Base-by-base conservation (phyloP, 106 monocot species). In the Narthecium ossifragum region DNA sequence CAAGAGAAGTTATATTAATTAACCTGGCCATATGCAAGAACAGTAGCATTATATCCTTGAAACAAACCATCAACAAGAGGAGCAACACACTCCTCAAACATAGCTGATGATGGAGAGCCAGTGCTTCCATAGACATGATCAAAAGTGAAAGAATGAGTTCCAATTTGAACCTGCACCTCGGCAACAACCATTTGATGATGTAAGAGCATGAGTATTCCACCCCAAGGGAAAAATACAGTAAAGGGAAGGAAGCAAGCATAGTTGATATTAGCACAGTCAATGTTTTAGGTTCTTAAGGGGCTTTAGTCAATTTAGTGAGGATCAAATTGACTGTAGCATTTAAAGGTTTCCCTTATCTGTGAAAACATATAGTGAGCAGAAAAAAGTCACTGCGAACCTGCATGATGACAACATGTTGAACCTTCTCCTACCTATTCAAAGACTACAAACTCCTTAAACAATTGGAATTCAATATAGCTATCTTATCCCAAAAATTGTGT, bases 21-120 rank as follows among this genome's bases (percentile, higher is more conserved):
- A 65, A 86, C 96, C 90, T 98, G 96, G 57, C 96, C 96, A 55
- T 98, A 98, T 65, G 96, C 96, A 46, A 98, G 84, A 74, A 98
- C 96, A 54, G 96, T 98, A 8, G 90, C 96, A 70, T 98, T 98
- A 63, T 98, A 98, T 43, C 96, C 96, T 73, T 98, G 96, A 71
- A 98, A 98, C 58, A 98, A 59, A 37, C 96, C 90, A 76, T 90
- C 96, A 62, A 98, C 84, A 18, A 98, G 87, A 25, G 96, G 86
- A 21, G 90, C 67, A 29, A 84, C 90, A 67, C 90, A 90, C 69
- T 87, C 90, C 43, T 98, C 90, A 47, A 98, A 90, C 96, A 98
- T 90, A 41, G 73, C 23, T 26, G 86, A 74, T 47, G 90, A 71
- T 51, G 90, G 86, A 69, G 90, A 83, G 31, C 81, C 84, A 23